Evolutionary conservation across 257 asterid genomes (phyloP).

Genomic region (Coffea eugenioides): DNA sequence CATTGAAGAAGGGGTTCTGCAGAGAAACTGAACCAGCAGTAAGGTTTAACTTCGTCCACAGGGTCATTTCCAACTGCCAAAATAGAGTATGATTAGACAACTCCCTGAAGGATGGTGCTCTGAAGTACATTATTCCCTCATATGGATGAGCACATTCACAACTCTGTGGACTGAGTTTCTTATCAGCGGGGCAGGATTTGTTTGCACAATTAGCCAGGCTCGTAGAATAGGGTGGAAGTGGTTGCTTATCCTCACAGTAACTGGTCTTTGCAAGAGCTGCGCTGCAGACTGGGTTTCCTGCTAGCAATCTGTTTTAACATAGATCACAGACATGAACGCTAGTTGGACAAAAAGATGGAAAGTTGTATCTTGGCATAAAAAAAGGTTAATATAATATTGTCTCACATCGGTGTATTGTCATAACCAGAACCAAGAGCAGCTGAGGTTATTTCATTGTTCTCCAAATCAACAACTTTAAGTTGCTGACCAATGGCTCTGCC

Average conservation of each 20-base stretch:
- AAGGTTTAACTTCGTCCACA: slow-evolving; percentile 75
- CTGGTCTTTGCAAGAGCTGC: slow-evolving; percentile 57
- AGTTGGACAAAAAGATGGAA: not conserved
- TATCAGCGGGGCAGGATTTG: slow-evolving; percentile 55
- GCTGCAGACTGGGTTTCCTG: slow-evolving; percentile 84
- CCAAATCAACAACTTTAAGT: slow-evolving; percentile 74
- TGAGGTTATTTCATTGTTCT: slow-evolving; percentile 68
- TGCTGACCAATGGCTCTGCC: slow-evolving; percentile 56
- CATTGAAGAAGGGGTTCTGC: slow-evolving; percentile 79
- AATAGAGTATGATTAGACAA: slow-evolving; percentile 67
- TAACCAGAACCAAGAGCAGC: slow-evolving; percentile 82
- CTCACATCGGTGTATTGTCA: slow-evolving; percentile 71
- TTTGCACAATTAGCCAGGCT: slow-evolving; percentile 82
- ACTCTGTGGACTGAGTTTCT: slow-evolving; percentile 82
- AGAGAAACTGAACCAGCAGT: slow-evolving; percentile 79
- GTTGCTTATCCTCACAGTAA: slow-evolving; percentile 79
- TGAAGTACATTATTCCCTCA: slow-evolving; percentile 78
- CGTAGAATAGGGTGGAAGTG: slow-evolving; percentile 69
- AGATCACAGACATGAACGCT: slow-evolving; percentile 2
- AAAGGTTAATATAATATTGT: not conserved
- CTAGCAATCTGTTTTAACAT: slow-evolving; percentile 50
- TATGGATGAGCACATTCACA: slow-evolving; percentile 89
- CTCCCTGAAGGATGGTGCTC: slow-evolving; percentile 90
- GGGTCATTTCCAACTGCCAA: slow-evolving; percentile 81
- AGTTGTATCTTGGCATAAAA: not conserved